These are phyloP conservation scores for Xylaria bambusicola DNA, from an alignment of 495 filamentous ascomycete species.

Conservation along the genomic window DNA sequence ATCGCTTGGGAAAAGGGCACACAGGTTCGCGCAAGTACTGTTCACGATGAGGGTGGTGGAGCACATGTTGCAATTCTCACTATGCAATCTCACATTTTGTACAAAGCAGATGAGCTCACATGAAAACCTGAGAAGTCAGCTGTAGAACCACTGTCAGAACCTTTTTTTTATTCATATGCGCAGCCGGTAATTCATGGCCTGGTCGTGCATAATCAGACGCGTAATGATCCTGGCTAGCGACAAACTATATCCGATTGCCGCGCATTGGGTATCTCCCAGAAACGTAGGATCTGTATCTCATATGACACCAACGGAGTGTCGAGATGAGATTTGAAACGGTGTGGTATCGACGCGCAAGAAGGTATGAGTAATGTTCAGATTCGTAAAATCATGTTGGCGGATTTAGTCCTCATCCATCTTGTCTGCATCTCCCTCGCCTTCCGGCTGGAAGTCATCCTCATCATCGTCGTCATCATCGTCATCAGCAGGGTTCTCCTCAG, in stretches of 20 bases:
- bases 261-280: background rate
- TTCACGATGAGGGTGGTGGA: too few species aligned
- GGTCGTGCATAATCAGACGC: conserved; percentile 3
- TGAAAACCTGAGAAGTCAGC: background rate
- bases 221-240: conserved; percentile 10
- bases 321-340: conserved; percentile 1
- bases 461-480: conserved; percentile 84
- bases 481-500: conserved; percentile 64
- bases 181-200: background rate
- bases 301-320: too few species aligned
- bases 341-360: background rate
- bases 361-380: background rate
- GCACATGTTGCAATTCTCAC: too few species aligned
- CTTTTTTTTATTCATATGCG: conserved; percentile 15
- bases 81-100: too few species aligned
- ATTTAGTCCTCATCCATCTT: conserved; percentile 53
- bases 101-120: too few species aligned
- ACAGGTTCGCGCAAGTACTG: too few species aligned
- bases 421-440: conserved; percentile 40
- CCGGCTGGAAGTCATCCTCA: conserved; percentile 63
- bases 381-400: background rate
- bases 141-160: background rate
- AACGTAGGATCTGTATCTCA: background rate
- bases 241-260: background rate
- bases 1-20: too few species aligned